Conservation (phyloP, 805 yeast genomes). For the Wickerhamiella australiensis region DNA sequence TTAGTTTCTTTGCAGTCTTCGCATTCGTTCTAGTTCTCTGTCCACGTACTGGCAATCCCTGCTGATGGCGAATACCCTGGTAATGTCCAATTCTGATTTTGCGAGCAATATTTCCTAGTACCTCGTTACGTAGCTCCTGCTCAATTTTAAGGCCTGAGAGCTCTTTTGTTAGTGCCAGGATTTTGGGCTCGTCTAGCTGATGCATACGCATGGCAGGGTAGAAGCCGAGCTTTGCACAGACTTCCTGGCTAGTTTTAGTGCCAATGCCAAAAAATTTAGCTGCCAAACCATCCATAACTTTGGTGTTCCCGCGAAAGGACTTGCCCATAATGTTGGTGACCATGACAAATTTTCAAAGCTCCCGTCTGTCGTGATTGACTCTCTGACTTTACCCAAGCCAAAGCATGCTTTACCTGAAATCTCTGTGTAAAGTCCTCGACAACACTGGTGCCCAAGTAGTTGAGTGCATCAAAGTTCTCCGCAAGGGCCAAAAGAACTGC, state of each 20-base stretch:
- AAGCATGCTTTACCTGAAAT: constrained; percentile 77
- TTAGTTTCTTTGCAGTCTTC: constrained; percentile 74
- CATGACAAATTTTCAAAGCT: constrained; percentile 19
- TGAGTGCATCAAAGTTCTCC: constrained; percentile 89
- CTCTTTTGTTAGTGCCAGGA: constrained; percentile 78
- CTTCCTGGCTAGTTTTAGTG: constrained; percentile 49
- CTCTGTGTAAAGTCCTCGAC: constrained; percentile 81
- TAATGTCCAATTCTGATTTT: constrained; percentile 76
- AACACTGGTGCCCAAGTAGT: constrained; percentile 91
- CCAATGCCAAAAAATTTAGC: constrained; percentile 83
- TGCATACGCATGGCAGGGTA: constrained; percentile 93
- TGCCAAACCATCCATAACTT: constrained; percentile 48
- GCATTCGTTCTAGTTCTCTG: constrained; percentile 90
- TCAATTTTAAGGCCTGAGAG: constrained; percentile 73
- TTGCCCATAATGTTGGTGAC: constrained; percentile 30
- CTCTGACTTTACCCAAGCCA: not conserved
- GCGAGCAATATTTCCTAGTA: constrained; percentile 59
- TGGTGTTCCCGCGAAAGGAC: constrained; percentile 28
- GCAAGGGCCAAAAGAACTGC: constrained; percentile 73
- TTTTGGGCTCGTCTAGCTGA: constrained; percentile 77
- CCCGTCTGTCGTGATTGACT: not conserved
- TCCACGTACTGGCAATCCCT: constrained; percentile 72
- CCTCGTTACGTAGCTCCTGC: constrained; percentile 50
- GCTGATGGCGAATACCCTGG: constrained; percentile 79
- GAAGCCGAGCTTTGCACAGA: constrained; percentile 80